Evolutionary conservation across 495 filamentous ascomycete species (phyloP).

Genomic region (Penicillium ucsense): DNA sequence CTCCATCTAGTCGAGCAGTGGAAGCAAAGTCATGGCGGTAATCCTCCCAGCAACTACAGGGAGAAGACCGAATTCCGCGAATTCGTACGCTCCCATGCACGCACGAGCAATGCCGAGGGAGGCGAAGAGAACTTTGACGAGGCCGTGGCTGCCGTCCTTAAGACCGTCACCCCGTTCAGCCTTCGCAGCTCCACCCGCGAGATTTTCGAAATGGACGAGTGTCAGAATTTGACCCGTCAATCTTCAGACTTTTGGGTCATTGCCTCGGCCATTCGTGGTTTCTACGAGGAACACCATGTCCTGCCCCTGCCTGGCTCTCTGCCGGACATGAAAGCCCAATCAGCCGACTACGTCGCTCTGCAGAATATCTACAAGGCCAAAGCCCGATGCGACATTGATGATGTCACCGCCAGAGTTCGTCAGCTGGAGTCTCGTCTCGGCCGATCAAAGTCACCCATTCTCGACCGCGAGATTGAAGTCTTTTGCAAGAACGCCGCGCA

Average conservation of each 20-base stretch:
- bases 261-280: constrained; percentile 65
- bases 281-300: constrained; percentile 57
- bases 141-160: constrained; percentile 76
- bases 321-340: constrained; percentile 97
- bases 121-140: constrained; percentile 98
- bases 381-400: constrained; percentile 66
- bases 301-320: constrained; percentile 81
- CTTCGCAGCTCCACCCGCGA: constrained; percentile 61
- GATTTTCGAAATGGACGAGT: constrained; percentile 62
- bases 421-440: constrained; percentile 45
- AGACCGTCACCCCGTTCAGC: constrained; percentile 59
- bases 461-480: constrained; percentile 71
- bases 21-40: constrained; percentile 62
- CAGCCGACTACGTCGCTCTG: constrained; percentile 79
- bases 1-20: constrained; percentile 80
- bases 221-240: constrained; percentile 33
- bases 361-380: constrained; percentile 93
- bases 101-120: constrained; percentile 71
- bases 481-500: constrained; percentile 96
- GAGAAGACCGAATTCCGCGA: constrained; percentile 79
- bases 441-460: constrained; percentile 37
- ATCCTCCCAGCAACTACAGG: constrained; percentile 61
- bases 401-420: constrained; percentile 65
- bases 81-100: constrained; percentile 52
- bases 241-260: constrained; percentile 77